Evolutionary conservation across 495 filamentous ascomycete species (phyloP).

Genomic region (Annulohypoxylon stygium): DNA sequence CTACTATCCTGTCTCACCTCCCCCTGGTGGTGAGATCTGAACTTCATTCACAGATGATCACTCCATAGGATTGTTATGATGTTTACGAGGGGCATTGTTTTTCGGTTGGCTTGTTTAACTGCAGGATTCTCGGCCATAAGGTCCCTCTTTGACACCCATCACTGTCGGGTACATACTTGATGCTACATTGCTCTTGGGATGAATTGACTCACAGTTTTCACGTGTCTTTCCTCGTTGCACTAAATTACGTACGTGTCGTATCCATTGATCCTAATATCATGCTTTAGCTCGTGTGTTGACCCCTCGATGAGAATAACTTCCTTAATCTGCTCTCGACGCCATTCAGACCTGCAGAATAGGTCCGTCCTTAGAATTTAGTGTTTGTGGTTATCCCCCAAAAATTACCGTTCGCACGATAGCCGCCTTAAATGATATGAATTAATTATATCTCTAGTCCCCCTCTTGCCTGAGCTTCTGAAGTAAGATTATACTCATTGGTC

Average conservation of each 20-base stretch:
- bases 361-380: background rate
- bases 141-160: conserved; percentile 35
- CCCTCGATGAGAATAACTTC: background rate
- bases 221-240: background rate
- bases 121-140: conserved; percentile 16
- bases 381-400: background rate
- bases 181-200: conserved; percentile 3
- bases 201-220: background rate
- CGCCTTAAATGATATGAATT: background rate
- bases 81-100: background rate
- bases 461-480: background rate
- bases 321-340: background rate
- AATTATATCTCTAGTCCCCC: background rate
- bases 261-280: background rate
- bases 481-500: background rate
- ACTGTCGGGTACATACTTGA: conserved; percentile 22
- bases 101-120: conserved; percentile 10
- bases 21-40: background rate
- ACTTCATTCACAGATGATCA: background rate
- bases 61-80: background rate
- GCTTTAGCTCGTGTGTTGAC: background rate
- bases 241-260: background rate
- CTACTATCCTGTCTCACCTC: background rate
- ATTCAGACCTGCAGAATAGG: background rate
- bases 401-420: background rate